Percentiles rank a stretch among this genome's conserved stretches.
Evolutionary conservation across 164 flowering plant species (phyloP).

Genomic region (Taxillus chinensis): DNA sequence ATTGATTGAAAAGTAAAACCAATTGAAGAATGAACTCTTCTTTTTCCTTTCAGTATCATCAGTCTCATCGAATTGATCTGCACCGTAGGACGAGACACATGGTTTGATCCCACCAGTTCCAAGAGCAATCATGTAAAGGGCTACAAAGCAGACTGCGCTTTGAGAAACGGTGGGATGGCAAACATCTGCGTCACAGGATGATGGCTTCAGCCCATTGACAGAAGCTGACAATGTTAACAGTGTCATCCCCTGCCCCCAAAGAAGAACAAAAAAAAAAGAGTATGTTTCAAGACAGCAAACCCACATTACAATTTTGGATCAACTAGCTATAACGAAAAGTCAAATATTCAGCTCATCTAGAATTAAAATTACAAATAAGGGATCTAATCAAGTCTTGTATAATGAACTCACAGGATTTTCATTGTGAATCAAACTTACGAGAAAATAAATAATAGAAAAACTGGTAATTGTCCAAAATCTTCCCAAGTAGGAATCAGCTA

Average conservation of each 20-base stretch:
- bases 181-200: slow-evolving; percentile 7
- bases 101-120: slow-evolving; percentile 41
- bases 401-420: background rate
- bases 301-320: background rate
- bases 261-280: background rate
- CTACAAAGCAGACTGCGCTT: slow-evolving; percentile 12
- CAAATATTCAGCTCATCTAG: no score
- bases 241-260: slow-evolving; percentile 33
- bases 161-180: slow-evolving; percentile 19
- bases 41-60: slow-evolving; percentile 19
- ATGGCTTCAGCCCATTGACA: slow-evolving; percentile 21
- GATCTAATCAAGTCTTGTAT: no score
- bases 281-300: background rate
- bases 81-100: slow-evolving; percentile 35
- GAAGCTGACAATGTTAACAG: slow-evolving; percentile 26
- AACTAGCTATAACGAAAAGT: no score
- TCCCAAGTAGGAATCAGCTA: slow-evolving; percentile 30
- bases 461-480: slow-evolving; percentile 31
- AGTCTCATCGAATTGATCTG: slow-evolving; percentile 33
- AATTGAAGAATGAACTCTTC: slow-evolving; percentile 52
- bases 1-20: slow-evolving; percentile 56
- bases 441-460: slow-evolving; percentile 22
- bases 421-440: slow-evolving; percentile 11
- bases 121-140: slow-evolving; percentile 31
- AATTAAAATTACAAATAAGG: no score